Conservation (phyloP, 352 stramenopile species). For the Pythium chondricola region DNA sequence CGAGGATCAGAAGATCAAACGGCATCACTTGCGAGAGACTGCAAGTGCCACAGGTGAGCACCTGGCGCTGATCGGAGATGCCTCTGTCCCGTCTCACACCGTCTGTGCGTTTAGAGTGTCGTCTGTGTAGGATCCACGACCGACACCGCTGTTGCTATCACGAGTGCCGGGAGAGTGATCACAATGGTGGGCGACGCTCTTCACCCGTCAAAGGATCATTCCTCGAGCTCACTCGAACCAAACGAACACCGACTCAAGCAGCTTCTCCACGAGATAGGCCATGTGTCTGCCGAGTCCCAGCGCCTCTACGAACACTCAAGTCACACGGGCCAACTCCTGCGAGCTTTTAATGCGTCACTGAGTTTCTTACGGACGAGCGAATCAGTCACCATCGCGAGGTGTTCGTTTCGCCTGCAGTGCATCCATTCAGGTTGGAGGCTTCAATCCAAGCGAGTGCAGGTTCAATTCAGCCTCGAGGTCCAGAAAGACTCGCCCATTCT, state of each 20-base stretch:
- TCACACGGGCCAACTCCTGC: not conserved
- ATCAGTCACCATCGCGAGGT: not conserved
- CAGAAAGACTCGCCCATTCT: no score
- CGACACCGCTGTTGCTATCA: not conserved
- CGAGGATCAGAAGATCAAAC: no score
- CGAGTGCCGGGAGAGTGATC: not conserved
- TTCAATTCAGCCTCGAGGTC: no score
- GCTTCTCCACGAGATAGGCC: slow-evolving; percentile 1
- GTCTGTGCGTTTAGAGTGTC: no score
- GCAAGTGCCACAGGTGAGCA: no score
- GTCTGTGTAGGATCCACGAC: not conserved
- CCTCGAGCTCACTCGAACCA: not conserved
- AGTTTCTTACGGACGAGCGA: not conserved
- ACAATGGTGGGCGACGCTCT: not conserved
- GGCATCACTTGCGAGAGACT: no score
- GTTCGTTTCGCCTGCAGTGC: not conserved
- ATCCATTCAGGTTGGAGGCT: not conserved
- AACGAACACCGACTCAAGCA: slow-evolving; percentile 1
- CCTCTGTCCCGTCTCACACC: no score
- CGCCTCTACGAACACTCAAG: not conserved
- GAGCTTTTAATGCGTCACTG: not conserved
- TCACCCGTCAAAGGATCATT: not conserved
- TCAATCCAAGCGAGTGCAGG: not conserved
- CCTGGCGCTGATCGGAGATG: no score
- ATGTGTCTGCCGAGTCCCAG: not conserved